Percentiles rank a stretch among this genome's conserved stretches.
phyloP scores from a whole-genome alignment of 2,329 filamentous ascomycete genomes.

The Rugonectria rugulosa region DNA sequence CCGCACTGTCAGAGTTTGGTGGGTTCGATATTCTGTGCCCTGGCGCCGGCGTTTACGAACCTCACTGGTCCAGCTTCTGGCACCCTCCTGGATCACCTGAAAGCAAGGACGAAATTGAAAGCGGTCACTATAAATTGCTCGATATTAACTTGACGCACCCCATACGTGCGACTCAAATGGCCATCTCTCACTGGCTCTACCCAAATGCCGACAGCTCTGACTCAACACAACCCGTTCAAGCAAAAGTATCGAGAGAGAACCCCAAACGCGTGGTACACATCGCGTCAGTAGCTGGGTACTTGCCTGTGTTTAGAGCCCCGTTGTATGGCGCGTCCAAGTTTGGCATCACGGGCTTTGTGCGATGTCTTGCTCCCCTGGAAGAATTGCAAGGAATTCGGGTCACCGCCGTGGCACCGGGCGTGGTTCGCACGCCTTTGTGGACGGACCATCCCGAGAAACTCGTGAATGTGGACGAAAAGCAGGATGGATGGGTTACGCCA shows the following conservation, averaged over 20 bases:
- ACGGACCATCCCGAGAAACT: constrained; percentile 54
- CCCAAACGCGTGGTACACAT: constrained; percentile 50
- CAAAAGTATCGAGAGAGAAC: constrained; percentile 32
- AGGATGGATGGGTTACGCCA: constrained; percentile 51
- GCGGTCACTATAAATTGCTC: constrained; percentile 44
- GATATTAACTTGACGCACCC: constrained; percentile 54
- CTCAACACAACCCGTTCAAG: background rate
- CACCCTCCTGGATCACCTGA: constrained; percentile 47
- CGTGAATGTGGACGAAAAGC: constrained; percentile 41
- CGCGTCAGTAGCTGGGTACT: constrained; percentile 47
- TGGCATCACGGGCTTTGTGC: constrained; percentile 50
- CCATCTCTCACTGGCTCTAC: constrained; percentile 48
- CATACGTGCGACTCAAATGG: constrained; percentile 50
- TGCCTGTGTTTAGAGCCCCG: constrained; percentile 43
- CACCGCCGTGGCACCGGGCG: constrained; percentile 53
- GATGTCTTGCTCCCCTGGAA: constrained; percentile 49
- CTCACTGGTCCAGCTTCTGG: constrained; percentile 53
- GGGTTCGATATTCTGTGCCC: constrained; percentile 53
- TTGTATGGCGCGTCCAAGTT: constrained; percentile 51
- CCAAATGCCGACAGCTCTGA: constrained; percentile 28
- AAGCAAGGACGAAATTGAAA: constrained; percentile 41
- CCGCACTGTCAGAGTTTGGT: constrained; percentile 46
- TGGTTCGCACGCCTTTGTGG: constrained; percentile 56
- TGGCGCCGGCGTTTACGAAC: constrained; percentile 57
- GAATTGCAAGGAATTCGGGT: constrained; percentile 46